Conservation (phyloP, 768 basidiomycete species). For the Tylopilus sp. region DNA sequence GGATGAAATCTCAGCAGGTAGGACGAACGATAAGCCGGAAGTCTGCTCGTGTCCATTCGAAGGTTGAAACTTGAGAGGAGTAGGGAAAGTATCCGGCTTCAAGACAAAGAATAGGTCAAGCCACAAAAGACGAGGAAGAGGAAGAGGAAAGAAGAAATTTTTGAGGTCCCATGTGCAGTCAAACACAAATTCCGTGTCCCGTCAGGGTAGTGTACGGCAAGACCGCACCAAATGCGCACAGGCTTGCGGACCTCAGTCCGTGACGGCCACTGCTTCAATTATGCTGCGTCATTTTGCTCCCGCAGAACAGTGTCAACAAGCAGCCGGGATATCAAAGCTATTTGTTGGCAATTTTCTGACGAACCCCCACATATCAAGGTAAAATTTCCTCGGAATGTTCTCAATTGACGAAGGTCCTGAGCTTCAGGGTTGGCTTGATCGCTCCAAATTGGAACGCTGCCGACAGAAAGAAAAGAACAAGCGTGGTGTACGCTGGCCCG, state of each 20-base stretch:
- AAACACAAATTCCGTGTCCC: constrained; percentile 19
- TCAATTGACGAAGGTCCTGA: neutral
- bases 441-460: constrained; percentile 15
- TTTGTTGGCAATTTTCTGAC: neutral
- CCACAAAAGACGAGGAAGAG: neutral
- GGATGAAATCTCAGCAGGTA: constrained; percentile 11
- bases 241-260: constrained; percentile 17
- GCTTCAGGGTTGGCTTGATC: constrained; percentile 4
- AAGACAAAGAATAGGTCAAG: constrained; percentile 3
- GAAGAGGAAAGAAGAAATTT: constrained; percentile 1
- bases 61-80: neutral
- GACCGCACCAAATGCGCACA: constrained; percentile 24
- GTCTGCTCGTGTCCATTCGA: constrained; percentile 14
- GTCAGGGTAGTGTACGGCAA: constrained; percentile 26
- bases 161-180: constrained; percentile 13
- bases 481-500: neutral
- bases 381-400: neutral
- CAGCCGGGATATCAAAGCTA: neutral
- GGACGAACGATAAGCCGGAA: constrained; percentile 29
- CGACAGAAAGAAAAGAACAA: neutral
- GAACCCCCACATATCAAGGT: constrained; percentile 4
- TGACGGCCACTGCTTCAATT: constrained; percentile 12
- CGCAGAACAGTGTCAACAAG: constrained; percentile 4
- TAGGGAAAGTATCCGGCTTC: neutral
- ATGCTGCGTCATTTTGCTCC: constrained; percentile 18